A percentile compares a stretch with the other conserved stretches of the same genome.
phyloP scores from a whole-genome alignment of 1,139 yeast species.

The Kurtzmaniella quercitrusa region DNA sequence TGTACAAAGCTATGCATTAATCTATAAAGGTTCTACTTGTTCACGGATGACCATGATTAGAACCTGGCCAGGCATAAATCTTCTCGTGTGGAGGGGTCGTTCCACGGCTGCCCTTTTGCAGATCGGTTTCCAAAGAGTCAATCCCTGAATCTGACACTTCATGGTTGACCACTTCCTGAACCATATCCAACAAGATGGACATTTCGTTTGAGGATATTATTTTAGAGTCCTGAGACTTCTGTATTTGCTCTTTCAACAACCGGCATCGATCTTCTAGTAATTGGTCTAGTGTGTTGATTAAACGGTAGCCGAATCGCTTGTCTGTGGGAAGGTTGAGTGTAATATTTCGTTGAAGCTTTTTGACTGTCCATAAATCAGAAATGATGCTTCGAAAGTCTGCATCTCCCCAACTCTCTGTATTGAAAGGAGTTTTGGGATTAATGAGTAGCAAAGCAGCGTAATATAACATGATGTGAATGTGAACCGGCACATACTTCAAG shows the following conservation, averaged over 20 bases:
- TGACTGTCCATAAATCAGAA: slow-evolving; percentile 28
- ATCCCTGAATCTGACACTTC: slow-evolving; percentile 16
- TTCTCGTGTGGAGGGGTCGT: slow-evolving; percentile 33
- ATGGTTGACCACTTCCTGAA: slow-evolving; percentile 11
- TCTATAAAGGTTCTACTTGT: slow-evolving; percentile 7
- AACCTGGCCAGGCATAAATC: slow-evolving; percentile 67
- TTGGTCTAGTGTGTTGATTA: slow-evolving; percentile 42
- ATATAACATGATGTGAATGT: slow-evolving; percentile 66
- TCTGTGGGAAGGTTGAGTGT: slow-evolving; percentile 50
- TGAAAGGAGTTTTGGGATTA: slow-evolving; percentile 35
- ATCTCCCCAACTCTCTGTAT: slow-evolving; percentile 17
- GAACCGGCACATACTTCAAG: slow-evolving; percentile 63
- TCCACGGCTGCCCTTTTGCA: slow-evolving; percentile 18
- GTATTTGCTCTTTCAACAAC: slow-evolving; percentile 11
- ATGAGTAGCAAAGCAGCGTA: slow-evolving; percentile 59
- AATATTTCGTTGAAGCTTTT: slow-evolving; percentile 39
- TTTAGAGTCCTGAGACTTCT: slow-evolving; percentile 2
- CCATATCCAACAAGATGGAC: slow-evolving; percentile 10
- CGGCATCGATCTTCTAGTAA: slow-evolving; percentile 36
- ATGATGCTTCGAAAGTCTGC: slow-evolving; percentile 18
- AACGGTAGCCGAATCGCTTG: slow-evolving; percentile 45
- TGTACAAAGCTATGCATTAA: no score
- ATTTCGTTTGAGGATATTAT: slow-evolving; percentile 4
- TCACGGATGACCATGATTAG: slow-evolving; percentile 59
- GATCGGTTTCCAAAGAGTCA: slow-evolving; percentile 10